phyloP scores from a whole-genome alignment of 345 rosid species.

The Psidium friedrichsthalianum region DNA sequence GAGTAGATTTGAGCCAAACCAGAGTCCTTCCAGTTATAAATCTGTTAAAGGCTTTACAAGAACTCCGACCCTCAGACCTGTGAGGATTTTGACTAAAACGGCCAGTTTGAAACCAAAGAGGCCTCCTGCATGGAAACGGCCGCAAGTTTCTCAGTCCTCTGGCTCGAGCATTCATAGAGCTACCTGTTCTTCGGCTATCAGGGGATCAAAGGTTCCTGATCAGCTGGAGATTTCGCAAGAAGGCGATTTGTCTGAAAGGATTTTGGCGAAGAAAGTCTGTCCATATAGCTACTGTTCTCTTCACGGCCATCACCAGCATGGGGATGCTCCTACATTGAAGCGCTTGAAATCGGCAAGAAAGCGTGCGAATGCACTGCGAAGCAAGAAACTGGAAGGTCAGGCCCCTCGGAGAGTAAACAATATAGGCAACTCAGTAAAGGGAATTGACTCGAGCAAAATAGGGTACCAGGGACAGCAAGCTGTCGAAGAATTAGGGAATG shows the following conservation, averaged over 20 bases:
- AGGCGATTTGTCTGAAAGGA: constrained; percentile 17
- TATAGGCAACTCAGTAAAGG: constrained; percentile 21
- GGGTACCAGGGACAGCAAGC: neutral
- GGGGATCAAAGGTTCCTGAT: constrained; percentile 42
- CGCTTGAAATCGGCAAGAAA: constrained; percentile 57
- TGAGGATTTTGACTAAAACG: constrained; percentile 25
- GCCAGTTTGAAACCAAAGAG: constrained; percentile 39
- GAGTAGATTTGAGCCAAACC: neutral
- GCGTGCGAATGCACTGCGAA: constrained; percentile 37
- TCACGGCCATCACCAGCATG: constrained; percentile 54
- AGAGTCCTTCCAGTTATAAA: constrained; percentile 18
- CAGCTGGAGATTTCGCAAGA: constrained; percentile 17
- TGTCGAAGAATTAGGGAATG: neutral
- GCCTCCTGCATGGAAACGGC: constrained; percentile 10
- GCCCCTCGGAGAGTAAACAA: constrained; percentile 17
- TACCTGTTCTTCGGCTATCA: constrained; percentile 82
- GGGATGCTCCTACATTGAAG: constrained; percentile 38
- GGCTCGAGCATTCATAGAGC: constrained; percentile 27
- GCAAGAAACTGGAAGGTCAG: constrained; percentile 22
- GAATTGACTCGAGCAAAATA: neutral
- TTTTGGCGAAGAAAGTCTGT: constrained; percentile 33
- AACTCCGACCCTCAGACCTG: constrained; percentile 22
- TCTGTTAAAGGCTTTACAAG: constrained; percentile 13
- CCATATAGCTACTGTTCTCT: constrained; percentile 79
- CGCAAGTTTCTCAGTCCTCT: constrained; percentile 3